Evolutionary conservation across 768 basidiomycete genomes (phyloP), one percentile per base, ranked within the genome.

Genomic region (Hypholoma fasciculare): DNA sequence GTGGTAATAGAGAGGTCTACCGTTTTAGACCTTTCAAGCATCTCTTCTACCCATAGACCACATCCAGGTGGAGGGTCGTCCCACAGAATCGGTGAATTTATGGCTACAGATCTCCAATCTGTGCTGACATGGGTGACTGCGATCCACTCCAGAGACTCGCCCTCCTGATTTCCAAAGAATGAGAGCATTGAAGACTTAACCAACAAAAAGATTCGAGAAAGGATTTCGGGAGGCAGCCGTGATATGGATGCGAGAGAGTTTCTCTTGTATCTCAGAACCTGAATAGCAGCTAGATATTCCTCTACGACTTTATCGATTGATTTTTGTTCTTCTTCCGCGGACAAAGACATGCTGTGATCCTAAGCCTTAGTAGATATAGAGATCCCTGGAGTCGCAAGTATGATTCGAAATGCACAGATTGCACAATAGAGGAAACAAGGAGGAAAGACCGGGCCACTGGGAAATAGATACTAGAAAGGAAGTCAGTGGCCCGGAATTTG

Each of bases 181-280:
- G 23, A 4, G 4, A 23, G 23, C 23, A 59, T 58, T 39, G 60
- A 49, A 52, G 20, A 46, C 20, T 54, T 64, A 51, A 65, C 68
- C 42, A 69, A 71, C 1, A 65, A 46, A 59, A 81, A 80, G 34
- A 82, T 71, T 47, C 65, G 71, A 37, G 69, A 70, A 1, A 81
- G 70, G 11, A 79, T 61, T 63, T 81, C 79, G 6, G 75, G 71
- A 23, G 80, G 79, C 16, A 81, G 71, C 20, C 60, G 58, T 2
- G 73, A 73, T 23, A 80, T 71, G 34, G 73, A 70, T 6, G 78
- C 68, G 2, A 77, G 61, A 3, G 58, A 38, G 60, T 81, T 81
- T 27, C 77, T 72, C 26, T 65, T 69, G 23, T 67, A 66, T 57
- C 71, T 76, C 34, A 80, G 63, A 0, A 59, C 44, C 52, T 70